A percentile compares a stretch with the other conserved stretches of the same genome.
Conservation (phyloP, 1,284 basidiomycete genomes). For the Irpex sp. region DNA sequence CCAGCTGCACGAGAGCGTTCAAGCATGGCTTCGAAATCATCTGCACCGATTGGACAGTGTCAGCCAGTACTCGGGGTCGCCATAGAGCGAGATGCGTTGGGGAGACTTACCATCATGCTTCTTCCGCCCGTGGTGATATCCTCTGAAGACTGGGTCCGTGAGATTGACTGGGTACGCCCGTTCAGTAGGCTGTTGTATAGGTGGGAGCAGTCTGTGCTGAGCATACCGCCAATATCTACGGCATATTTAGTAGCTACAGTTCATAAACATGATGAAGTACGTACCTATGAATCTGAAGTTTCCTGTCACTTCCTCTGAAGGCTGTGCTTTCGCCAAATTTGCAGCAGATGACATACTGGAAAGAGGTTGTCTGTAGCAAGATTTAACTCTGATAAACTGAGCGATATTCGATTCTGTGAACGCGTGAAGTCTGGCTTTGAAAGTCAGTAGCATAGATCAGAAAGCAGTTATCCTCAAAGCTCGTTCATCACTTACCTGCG, state of each 20-base stretch:
- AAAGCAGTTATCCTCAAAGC: not conserved
- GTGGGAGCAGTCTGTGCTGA: not conserved
- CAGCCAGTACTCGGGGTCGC: not conserved
- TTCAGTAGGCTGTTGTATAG: conserved; percentile 1
- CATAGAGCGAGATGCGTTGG: not conserved
- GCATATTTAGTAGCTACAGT: conserved; percentile 2
- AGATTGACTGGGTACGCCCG: conserved; percentile 45
- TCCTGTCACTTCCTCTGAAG: conserved; percentile 14
- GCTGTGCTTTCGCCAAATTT: conserved; percentile 20
- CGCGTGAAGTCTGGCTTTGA: too few species aligned
- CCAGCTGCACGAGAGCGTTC: conserved; percentile 60
- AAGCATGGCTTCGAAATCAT: conserved; percentile 68
- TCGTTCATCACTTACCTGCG: too few species aligned
- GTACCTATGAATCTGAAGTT: conserved; percentile 37
- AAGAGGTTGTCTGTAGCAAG: not conserved
- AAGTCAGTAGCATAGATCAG: not conserved
- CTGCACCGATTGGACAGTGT: conserved; percentile 27
- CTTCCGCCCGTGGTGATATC: conserved; percentile 45
- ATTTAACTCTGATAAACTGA: not conserved
- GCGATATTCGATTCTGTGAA: too few species aligned
- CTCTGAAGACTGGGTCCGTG: conserved; percentile 59
- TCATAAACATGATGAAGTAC: not conserved
- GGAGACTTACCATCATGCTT: conserved; percentile 48
- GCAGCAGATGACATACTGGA: conserved; percentile 27
- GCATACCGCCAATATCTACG: conserved; percentile 44